Evolutionary conservation across 108 stramenopile genomes (phyloP).

Genomic region (Nannochloropsis granulata): DNA sequence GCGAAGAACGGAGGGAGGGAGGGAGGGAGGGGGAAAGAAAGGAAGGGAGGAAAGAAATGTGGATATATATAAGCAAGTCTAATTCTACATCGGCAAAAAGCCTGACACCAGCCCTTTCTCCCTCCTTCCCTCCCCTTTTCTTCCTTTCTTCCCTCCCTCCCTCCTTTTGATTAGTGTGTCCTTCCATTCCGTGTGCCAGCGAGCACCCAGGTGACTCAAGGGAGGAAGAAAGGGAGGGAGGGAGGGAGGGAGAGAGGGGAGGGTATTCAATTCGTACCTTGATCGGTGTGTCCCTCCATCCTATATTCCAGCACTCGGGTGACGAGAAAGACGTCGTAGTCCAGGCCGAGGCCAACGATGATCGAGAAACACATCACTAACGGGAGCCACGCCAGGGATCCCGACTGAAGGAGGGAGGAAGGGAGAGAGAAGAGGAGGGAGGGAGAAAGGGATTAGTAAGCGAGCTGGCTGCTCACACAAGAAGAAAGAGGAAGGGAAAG

Average conservation of each 20-base stretch:
- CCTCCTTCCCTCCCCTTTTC: not conserved
- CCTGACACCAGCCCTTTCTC: no score
- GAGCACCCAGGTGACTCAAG: no score
- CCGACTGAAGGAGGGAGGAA: not conserved
- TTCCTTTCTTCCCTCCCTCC: not conserved
- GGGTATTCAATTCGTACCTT: not conserved
- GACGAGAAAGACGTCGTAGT: conserved; percentile 43
- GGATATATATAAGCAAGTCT: not conserved
- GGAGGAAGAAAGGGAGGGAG: no score
- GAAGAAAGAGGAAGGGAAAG: not conserved
- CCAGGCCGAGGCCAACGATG: conserved; percentile 38
- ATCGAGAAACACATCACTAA: conserved; percentile 42
- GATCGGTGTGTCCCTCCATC: conserved; percentile 17
- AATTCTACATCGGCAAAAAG: no score
- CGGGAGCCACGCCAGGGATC: conserved; percentile 35
- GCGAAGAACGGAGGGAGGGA: not conserved
- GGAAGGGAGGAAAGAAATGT: not conserved
- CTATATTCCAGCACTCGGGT: conserved; percentile 35
- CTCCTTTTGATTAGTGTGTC: conserved; percentile 1
- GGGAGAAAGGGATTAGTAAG: not conserved
- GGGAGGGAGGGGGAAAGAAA: not conserved
- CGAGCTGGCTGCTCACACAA: no score
- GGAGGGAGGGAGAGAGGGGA: no score
- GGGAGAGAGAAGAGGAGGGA: not conserved
- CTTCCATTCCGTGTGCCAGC: conserved; percentile 24